Evolutionary conservation across 306 rosid species (phyloP).

Genomic region (Cucurbita moschata): DNA sequence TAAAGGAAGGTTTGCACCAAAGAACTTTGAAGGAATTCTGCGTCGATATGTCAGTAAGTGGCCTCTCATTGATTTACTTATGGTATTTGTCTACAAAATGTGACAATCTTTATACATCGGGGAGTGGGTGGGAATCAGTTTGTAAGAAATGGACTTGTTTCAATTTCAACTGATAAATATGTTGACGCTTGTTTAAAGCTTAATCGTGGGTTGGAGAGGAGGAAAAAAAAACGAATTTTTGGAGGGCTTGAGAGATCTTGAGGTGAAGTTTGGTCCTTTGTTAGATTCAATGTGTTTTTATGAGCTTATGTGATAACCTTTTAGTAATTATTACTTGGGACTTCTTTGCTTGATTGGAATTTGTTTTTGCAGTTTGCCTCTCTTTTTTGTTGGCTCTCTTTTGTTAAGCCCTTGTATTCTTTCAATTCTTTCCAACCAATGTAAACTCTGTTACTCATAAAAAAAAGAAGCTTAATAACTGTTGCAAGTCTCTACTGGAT

Average conservation of each 20-base stretch:
- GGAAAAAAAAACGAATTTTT: too few relatives aligned
- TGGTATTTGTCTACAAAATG: not conserved
- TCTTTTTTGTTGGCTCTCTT: not conserved
- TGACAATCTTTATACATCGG: not conserved
- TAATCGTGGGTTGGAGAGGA: not conserved
- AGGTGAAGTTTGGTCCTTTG: not conserved
- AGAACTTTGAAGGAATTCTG: conserved; percentile 88
- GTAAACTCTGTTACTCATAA: not conserved
- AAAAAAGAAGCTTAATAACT: too few relatives aligned
- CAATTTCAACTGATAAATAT: not conserved
- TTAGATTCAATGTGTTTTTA: not conserved
- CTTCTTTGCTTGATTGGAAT: not conserved
- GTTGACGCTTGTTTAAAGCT: not conserved
- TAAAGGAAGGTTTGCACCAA: conserved; percentile 94
- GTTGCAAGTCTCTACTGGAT: not conserved
- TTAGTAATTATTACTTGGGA: not conserved
- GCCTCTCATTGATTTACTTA: not conserved
- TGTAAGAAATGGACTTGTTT: not conserved
- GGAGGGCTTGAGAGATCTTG: not conserved
- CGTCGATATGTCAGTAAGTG: conserved; percentile 87
- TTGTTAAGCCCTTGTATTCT: not conserved
- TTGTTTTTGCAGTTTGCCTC: not conserved
- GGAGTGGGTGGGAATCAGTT: not conserved
- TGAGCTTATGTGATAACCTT: not conserved
- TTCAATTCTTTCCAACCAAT: too few relatives aligned